Conservation (phyloP, 306 rosid genomes). For the Abrus precatorius region DNA sequence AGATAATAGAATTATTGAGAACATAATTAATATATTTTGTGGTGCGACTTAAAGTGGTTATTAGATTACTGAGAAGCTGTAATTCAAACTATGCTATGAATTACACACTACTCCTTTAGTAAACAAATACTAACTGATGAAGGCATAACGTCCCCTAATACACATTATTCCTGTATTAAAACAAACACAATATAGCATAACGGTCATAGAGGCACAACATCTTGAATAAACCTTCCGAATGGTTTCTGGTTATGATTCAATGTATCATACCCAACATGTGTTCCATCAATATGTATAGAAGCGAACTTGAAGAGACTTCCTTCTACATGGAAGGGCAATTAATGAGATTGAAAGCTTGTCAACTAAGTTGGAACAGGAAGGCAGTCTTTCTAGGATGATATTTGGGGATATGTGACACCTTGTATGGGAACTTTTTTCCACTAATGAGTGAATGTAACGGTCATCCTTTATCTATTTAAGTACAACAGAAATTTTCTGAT, state of each 20-base stretch:
- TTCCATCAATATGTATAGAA: background rate
- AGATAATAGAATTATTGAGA: conserved; percentile 9
- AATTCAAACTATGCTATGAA: conserved; percentile 4
- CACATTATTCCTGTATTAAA: too few relatives aligned
- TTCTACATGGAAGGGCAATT: conserved; percentile 28
- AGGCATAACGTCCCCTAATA: background rate
- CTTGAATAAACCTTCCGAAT: too few relatives aligned
- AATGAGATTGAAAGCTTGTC: background rate
- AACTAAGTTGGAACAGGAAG: conserved; percentile 36
- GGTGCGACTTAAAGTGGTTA: conserved; percentile 7
- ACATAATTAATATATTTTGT: background rate
- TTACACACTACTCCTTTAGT: background rate
- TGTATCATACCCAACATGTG: too few relatives aligned
- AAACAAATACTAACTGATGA: background rate
- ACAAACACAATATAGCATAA: too few relatives aligned
- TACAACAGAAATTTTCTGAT: background rate
- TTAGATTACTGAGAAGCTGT: conserved; percentile 27
- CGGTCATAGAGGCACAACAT: too few relatives aligned
- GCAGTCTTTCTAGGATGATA: background rate
- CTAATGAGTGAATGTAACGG: background rate
- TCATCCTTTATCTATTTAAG: background rate
- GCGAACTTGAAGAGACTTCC: conserved; percentile 4
- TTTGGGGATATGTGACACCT: background rate
- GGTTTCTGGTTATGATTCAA: too few relatives aligned
- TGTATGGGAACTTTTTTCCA: background rate